Conservation (phyloP, 371 early-diverging fungal genomes). For the Rhizopus arrhizus region DNA sequence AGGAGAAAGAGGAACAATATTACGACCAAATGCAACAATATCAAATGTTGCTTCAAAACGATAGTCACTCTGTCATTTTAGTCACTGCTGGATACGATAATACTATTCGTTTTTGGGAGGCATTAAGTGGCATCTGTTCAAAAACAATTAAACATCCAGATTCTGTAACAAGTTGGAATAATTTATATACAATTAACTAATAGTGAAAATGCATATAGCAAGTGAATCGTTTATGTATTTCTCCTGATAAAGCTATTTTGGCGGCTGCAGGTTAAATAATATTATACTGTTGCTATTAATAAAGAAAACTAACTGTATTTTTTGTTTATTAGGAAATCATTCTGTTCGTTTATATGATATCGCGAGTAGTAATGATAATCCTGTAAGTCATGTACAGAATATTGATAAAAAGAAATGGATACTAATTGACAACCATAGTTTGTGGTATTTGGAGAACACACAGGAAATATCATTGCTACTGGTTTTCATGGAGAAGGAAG, state of each 20-base stretch:
- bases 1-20: slow-evolving; percentile 35
- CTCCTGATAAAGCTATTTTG: slow-evolving; percentile 90
- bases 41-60: slow-evolving; percentile 49
- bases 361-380: slow-evolving; percentile 76
- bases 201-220: slow-evolving; percentile 55
- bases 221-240: slow-evolving; percentile 92
- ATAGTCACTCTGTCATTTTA: slow-evolving; percentile 82
- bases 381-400: slow-evolving; percentile 50
- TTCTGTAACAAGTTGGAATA: slow-evolving; percentile 52
- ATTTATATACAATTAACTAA: neutral
- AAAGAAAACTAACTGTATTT: neutral
- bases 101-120: slow-evolving; percentile 97
- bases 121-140: slow-evolving; percentile 89
- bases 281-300: neutral
- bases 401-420: neutral
- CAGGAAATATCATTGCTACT: slow-evolving; percentile 89
- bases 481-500: slow-evolving; percentile 91
- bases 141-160: slow-evolving; percentile 94
- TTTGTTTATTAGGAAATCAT: slow-evolving; percentile 64
- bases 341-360: slow-evolving; percentile 85
- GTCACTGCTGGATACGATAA: slow-evolving; percentile 96
- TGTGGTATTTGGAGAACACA: slow-evolving; percentile 84
- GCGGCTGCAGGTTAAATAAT: slow-evolving; percentile 83
- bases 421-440: slow-evolving; percentile 42
- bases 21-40: slow-evolving; percentile 53